Base-by-base conservation (phyloP, 306 rosid species). In the Quercus mongolica region DNA sequence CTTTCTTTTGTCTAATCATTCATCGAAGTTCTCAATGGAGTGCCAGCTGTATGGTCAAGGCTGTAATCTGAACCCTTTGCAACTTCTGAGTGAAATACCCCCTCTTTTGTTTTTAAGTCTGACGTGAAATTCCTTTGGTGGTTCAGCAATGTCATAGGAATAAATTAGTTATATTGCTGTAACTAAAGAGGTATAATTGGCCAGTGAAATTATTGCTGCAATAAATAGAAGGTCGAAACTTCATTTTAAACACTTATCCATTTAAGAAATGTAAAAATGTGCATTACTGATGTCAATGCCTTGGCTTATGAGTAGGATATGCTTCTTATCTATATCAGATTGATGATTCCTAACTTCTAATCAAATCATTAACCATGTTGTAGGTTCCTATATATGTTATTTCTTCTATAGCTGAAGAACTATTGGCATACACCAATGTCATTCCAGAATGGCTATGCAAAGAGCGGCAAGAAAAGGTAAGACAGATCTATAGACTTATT, bases 361-460 rank as follows among this genome's bases (percentile, higher is more conserved):
- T 79, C 76, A 61, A 54, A 65, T 26, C 56, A 28, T 74, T 68
- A 58, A 49, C 46, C 5, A 69, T 59, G 79, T 77, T 88, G 77
- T 81, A 94, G 98, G 93, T 94, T 78, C 97, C 98, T 49, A 81
- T 94, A 81, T 94, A 86, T 85, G 83, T 94, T 21, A 86, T 94
- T 75, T 94, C 97, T 73, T 94, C 92, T 21, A 86, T 89, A 64
- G 92, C 93, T n/a, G 91, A 94, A 86, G 93, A 92, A 74, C 84
- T 94, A 79, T 82, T 94, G 79, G 88, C 94, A 72, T 87, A 85
- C 75, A 88, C 89, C 74, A 89, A 91, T 83, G 76, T 86, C 75
- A 87, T 92, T 76, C 96, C 98, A 21, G 98, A 94, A 77, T 94
- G 96, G 98, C 87, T 94, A 78, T 87, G 91, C 82, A 87, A 85